A percentile compares a stretch with the other conserved stretches of the same genome.
Conservation (phyloP, 305 asterid species). For the Fraxinus nigra region DNA sequence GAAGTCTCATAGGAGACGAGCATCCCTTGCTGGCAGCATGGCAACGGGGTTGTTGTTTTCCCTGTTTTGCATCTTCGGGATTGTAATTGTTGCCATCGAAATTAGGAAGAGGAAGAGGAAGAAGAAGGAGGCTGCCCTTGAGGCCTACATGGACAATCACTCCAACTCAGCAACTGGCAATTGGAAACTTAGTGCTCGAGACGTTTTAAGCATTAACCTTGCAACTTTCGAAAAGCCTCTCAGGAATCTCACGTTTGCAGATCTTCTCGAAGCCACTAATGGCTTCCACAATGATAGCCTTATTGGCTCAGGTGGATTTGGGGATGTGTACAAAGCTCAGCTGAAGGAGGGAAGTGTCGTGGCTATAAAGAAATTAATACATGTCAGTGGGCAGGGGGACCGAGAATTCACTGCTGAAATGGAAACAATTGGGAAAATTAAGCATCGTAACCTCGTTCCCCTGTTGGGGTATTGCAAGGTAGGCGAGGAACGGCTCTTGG, state of each 20-base stretch:
- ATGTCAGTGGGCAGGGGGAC: slow-evolving; percentile 76
- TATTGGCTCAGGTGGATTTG: slow-evolving; percentile 74
- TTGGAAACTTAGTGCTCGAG: slow-evolving; percentile 69
- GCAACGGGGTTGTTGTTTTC: slow-evolving; percentile 77
- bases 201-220: slow-evolving; percentile 69
- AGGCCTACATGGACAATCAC: slow-evolving; percentile 67
- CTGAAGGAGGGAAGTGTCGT: slow-evolving; percentile 70
- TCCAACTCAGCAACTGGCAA: slow-evolving; percentile 61
- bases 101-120: slow-evolving; percentile 61
- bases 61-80: slow-evolving; percentile 76
- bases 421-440: slow-evolving; percentile 81
- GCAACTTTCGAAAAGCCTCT: slow-evolving; percentile 82
- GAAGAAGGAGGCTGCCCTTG: slow-evolving; percentile 67
- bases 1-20: slow-evolving; percentile 55
- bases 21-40: slow-evolving; percentile 77
- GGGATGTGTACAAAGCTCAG: slow-evolving; percentile 75
- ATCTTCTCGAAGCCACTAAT: slow-evolving; percentile 75
- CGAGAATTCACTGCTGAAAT: slow-evolving; percentile 79
- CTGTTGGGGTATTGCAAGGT: slow-evolving; percentile 71
- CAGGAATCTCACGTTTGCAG: slow-evolving; percentile 75
- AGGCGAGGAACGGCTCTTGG: slow-evolving; percentile 78
- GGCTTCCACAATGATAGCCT: slow-evolving; percentile 58
- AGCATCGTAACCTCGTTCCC: slow-evolving; percentile 74
- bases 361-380: slow-evolving; percentile 72
- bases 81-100: slow-evolving; percentile 61